Percentiles rank a stretch among this genome's conserved stretches.
phyloP scores from a whole-genome alignment of 2,329 filamentous ascomycete genomes.

The Juglanconis sp. region DNA sequence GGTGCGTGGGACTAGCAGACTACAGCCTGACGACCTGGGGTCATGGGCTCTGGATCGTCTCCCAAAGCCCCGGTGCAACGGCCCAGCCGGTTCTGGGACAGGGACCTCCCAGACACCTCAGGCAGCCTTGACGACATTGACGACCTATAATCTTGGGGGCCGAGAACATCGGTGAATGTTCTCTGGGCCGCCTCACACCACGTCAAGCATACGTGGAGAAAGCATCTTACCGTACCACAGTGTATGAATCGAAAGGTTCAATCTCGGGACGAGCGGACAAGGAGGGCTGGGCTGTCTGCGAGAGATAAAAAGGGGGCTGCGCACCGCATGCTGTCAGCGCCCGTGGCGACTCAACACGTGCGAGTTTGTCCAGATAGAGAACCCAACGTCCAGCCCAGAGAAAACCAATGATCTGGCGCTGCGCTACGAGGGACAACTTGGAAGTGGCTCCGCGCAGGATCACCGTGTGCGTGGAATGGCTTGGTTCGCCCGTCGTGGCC shows the following conservation, averaged over 20 bases:
- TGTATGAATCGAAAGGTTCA: not conserved
- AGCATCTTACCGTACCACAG: too few relatives aligned
- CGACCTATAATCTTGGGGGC: not conserved
- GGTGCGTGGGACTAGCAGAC: not conserved
- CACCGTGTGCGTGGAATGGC: slow-evolving; percentile 15
- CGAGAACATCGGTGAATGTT: slow-evolving; percentile 1
- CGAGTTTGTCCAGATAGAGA: not conserved
- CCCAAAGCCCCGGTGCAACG: not conserved
- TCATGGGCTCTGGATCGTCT: not conserved
- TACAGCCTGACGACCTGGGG: not conserved
- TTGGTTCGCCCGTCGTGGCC: slow-evolving; percentile 11
- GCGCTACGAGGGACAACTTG: not conserved
- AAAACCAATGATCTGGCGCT: slow-evolving; percentile 5
- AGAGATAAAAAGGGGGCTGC: not conserved
- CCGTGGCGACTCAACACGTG: not conserved
- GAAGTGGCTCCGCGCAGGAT: slow-evolving; percentile 7
- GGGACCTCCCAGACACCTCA: slow-evolving; percentile 14
- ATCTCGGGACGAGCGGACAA: not conserved
- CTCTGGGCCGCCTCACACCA: not conserved
- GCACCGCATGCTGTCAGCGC: slow-evolving; percentile 2
- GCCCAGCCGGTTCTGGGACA: not conserved
- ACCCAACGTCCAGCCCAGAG: not conserved
- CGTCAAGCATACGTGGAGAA: too few relatives aligned
- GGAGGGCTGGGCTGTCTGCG: not conserved
- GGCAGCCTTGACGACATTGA: slow-evolving; percentile 3